Conservation (phyloP, 371 early-diverging fungal genomes). For the Synchytrium microbalum region DNA sequence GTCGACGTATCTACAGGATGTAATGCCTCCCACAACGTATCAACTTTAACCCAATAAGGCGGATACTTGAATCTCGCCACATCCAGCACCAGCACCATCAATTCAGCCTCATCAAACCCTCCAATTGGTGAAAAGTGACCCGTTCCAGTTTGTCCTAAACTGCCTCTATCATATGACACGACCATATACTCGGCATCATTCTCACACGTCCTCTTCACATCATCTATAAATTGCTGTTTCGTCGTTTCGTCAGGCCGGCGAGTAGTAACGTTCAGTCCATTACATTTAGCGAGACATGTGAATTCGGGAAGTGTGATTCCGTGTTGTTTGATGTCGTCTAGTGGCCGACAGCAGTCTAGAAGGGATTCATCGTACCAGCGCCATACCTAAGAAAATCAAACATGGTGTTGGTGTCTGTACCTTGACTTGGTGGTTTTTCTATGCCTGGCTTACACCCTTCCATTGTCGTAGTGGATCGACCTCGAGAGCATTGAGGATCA, state of each 20-base stretch:
- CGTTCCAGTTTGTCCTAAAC: slow-evolving; percentile 25
- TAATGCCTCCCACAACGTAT: slow-evolving; percentile 29
- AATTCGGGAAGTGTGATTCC: slow-evolving; percentile 32
- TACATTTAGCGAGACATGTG: slow-evolving; percentile 26
- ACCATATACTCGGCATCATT: slow-evolving; percentile 19
- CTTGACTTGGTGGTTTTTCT: too few species aligned
- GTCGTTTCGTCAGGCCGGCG: slow-evolving; percentile 18
- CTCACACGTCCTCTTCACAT: slow-evolving; percentile 12
- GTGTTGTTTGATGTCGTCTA: slow-evolving; percentile 18
- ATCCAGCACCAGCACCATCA: slow-evolving; percentile 29
- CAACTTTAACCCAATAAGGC: slow-evolving; percentile 31
- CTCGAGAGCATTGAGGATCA: slow-evolving; percentile 31
- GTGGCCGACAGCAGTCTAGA: slow-evolving; percentile 19
- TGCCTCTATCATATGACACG: slow-evolving; percentile 24
- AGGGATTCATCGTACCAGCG: slow-evolving; percentile 31
- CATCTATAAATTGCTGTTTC: slow-evolving; percentile 19
- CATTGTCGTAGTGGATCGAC: slow-evolving; percentile 30
- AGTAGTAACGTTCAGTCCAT: slow-evolving; percentile 22
- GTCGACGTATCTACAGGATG: slow-evolving; percentile 27
- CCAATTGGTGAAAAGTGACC: slow-evolving; percentile 30
- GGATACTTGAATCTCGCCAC: slow-evolving; percentile 37
- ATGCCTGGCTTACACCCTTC: too few species aligned
- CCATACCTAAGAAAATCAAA: too few species aligned
- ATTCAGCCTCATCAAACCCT: slow-evolving; percentile 19
- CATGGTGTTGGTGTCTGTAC: too few species aligned